Evolutionary conservation across 331 rosid species (phyloP), one percentile per base, ranked within the genome.

Genomic region (Acacia pycnantha): DNA sequence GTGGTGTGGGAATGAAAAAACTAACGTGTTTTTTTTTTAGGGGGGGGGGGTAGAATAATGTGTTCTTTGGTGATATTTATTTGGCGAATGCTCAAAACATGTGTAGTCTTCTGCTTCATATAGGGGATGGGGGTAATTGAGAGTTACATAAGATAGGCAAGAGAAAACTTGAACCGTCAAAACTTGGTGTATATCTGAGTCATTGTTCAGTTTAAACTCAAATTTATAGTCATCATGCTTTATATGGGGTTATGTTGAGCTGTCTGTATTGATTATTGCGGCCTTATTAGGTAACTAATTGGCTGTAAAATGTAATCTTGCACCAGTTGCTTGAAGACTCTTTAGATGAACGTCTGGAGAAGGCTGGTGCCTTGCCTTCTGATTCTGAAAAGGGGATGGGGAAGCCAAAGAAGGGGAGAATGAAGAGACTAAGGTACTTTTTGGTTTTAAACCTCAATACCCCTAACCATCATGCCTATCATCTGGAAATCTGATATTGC

Each of bases 321-420:
- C 80, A 16, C 19, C 80, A 94, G 99, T 85, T 94, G 90, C 98
- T 96, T 53, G 97, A 96, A 90, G 98, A 94, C 85, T 91, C 97
- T 66, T 86, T 96, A 12, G 97, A 96, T 84, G 98, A 94, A 69
- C 88, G 97, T 85, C 83, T 87, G 86, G 99, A 94, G 84, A 96
- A 94, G 91, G 85, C 90, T 3, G 95, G 89, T 74, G 87, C 83
- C 76, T 88, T 92, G 85, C 84, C 89, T 87, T 90, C 92, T 40
- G 97, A 96, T 88, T 88, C 97, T 82, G 99, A 96, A 78, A 94
- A 86, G 81, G 93, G 4, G 99, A 96, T 14, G 99, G 97, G 50
- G 98, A 94, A 85, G 79, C 85, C 59, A 96, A 94, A 87, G 99
- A 96, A 67, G 94, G 89, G 65, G 99, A 94, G 33, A 77, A 80